phyloP scores from a whole-genome alignment of 306 rosid species.

The Casuarina glauca region DNA sequence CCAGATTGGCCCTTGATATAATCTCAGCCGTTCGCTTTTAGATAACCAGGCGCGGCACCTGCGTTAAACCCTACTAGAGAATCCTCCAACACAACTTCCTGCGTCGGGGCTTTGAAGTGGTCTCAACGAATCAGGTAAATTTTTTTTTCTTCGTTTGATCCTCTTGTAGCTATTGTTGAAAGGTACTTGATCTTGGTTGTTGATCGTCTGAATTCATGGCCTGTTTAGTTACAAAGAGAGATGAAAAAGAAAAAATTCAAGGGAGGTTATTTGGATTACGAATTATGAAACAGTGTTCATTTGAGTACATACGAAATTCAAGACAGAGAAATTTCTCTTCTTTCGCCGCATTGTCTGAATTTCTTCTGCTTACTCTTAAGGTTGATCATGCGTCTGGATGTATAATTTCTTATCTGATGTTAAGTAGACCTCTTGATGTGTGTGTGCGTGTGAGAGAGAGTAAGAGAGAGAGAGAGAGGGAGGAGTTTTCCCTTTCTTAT shows the following conservation, averaged over 20 bases:
- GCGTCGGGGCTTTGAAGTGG: neutral
- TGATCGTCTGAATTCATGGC: neutral
- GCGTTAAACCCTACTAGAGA: slow-evolving; percentile 2
- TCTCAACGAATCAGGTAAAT: slow-evolving; percentile 6
- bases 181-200: too few species aligned
- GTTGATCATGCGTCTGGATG: too few species aligned
- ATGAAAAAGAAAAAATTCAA: neutral
- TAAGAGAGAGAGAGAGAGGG: too few species aligned
- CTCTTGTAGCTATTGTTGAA: too few species aligned
- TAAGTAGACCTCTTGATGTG: neutral
- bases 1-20: too few species aligned
- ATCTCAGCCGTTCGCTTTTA: slow-evolving; percentile 8
- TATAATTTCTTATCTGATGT: neutral
- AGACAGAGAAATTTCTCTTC: neutral
- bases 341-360: neutral
- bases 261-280: neutral
- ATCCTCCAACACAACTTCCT: too few species aligned
- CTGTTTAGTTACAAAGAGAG: neutral
- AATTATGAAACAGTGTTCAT: neutral
- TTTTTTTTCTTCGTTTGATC: too few species aligned
- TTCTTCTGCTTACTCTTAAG: neutral
- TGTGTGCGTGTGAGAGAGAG: too few species aligned
- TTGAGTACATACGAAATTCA: neutral
- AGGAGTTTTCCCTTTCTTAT: too few species aligned
- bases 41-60: neutral